A percentile compares a stretch with the other conserved stretches of the same genome.
These are phyloP conservation scores for Tephrocybe rancida DNA, from an alignment of 768 basidiomycete genomes.

Conservation along the genomic window DNA sequence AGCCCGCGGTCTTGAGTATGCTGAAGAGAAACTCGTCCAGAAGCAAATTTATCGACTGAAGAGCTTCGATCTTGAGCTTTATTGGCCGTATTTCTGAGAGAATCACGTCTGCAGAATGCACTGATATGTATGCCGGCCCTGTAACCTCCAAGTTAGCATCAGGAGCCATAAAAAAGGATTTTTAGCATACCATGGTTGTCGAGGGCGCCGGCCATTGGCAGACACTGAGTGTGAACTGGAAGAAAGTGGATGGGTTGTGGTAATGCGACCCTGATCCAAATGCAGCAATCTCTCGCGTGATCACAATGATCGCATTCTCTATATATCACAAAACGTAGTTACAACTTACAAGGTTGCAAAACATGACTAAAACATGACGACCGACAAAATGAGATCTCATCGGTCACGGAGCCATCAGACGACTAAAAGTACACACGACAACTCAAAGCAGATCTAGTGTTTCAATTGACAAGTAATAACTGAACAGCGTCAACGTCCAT, in stretches of 20 bases:
- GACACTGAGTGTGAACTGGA: background rate
- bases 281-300: constrained; percentile 14
- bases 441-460: background rate
- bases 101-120: constrained; percentile 86
- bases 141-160: constrained; percentile 11
- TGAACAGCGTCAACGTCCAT: constrained; percentile 6
- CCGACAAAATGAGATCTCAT: background rate
- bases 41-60: constrained; percentile 75
- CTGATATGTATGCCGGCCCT: constrained; percentile 79
- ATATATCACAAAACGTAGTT: no score
- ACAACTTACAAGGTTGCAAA: no score
- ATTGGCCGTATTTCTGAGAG: constrained; percentile 94
- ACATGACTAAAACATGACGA: background rate
- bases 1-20: constrained; percentile 66
- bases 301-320: constrained; percentile 3
- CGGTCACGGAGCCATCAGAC: background rate
- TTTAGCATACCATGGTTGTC: constrained; percentile 40
- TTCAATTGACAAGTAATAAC: constrained; percentile 6
- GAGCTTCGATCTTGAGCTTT: constrained; percentile 77
- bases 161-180: constrained; percentile 1
- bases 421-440: background rate
- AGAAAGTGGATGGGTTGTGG: constrained; percentile 5
- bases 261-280: constrained; percentile 9
- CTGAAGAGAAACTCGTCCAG: constrained; percentile 84
- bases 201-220: constrained; percentile 45